These are phyloP conservation scores for Camelina laxa DNA, from an alignment of 345 rosid species.

Conservation along the genomic window DNA sequence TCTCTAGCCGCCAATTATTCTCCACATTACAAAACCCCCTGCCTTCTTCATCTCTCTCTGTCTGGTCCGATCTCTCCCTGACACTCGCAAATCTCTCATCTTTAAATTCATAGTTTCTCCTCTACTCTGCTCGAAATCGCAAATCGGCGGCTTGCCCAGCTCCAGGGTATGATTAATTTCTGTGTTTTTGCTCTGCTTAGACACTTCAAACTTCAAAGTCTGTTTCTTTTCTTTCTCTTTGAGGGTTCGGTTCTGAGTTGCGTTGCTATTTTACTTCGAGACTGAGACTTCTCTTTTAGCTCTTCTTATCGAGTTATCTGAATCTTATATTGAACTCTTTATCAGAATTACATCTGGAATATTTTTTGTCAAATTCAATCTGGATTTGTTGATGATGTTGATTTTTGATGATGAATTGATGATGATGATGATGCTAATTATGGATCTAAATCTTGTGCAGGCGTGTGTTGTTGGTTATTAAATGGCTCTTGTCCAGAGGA, in stretches of 20 bases:
- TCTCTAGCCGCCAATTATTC: conserved; percentile 6
- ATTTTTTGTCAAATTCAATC: neutral
- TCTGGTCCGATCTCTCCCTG: neutral
- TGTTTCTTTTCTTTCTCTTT: neutral
- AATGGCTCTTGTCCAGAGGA: conserved; percentile 46
- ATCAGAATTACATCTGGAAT: neutral
- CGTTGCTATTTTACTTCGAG: neutral
- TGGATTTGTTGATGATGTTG: neutral
- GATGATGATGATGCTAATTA: neutral
- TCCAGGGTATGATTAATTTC: neutral
- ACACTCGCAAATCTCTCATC: neutral
- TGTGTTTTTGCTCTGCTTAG: neutral
- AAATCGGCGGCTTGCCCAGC: neutral
- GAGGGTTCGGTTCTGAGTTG: neutral
- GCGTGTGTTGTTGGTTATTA: neutral
- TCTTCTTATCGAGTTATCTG: too few relatives aligned
- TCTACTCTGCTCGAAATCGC: neutral
- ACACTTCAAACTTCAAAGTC: neutral
- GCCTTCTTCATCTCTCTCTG: neutral
- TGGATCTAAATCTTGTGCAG: conserved; percentile 19
- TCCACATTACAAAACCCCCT: neutral
- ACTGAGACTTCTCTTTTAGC: neutral
- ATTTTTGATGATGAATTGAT: neutral
- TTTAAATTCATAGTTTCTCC: neutral
- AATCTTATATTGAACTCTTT: neutral